Evolutionary conservation across 192 early-diverging fungal species (phyloP), one percentile per base, ranked within the genome.

Genomic region (Mortierella claussenii): DNA sequence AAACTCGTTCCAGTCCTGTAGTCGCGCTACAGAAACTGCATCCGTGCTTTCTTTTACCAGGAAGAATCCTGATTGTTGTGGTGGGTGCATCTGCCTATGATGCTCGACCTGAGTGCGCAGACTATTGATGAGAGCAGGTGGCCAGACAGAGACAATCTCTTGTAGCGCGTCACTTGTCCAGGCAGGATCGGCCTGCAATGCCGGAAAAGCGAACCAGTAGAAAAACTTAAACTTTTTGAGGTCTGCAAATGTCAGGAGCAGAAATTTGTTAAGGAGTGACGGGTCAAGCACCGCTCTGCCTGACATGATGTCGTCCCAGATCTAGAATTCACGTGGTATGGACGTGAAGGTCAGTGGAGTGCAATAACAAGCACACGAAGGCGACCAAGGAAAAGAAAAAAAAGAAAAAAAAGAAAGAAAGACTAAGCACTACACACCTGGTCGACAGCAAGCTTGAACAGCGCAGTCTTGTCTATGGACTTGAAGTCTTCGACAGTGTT

Each of bases 401-500:
- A 28, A 27, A 46, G 21, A 37, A 52, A 28, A 17, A 60, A 55
- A 76, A n/a, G 49, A 64, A 55, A 83, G 17, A 12, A 23, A 28
- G 21, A 21, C 12, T 37, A 10, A 51, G 0, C 0, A 15, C 30
- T 23, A 37, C 33, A 61, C 78, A 93, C 90, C 80, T 90, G 79
- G 59, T 86, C 81, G 7, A 89, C 82, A 1, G 76, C 65, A 13
- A 67, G 52, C 55, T 82, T 80, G 63, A 98, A 87, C 18, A 94
- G 69, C 24, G 80, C 84, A 21, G 78, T 70, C 70, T 95, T 97
- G 79, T 98, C 94, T 32, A 88, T 51, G 42, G 58, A 62, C 66
- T 92, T 94, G 70, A 97, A 99, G 45, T 95, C 95, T 63, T 97
- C 95, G 7, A 98, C 82, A 1, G 97, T 98, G 78, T 99, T 99